Evolutionary conservation across 495 filamentous ascomycete species (phyloP).

Genomic region (Podospora fimiseda): DNA sequence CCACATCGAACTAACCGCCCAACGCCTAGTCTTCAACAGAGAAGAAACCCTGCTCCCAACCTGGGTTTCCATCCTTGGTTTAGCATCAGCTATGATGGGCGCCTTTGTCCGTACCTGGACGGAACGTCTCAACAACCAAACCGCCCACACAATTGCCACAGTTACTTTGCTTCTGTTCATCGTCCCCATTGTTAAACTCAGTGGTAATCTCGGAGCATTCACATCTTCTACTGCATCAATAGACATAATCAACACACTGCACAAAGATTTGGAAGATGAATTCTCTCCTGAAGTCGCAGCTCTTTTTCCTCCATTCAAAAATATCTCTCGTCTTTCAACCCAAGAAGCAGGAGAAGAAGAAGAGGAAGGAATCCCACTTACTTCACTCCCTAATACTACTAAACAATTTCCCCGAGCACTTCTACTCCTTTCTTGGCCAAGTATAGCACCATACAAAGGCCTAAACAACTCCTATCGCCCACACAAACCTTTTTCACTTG

Average conservation of each 20-base stretch:
- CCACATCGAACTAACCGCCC: slow-evolving; percentile 14
- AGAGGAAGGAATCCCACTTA: slow-evolving; percentile 1
- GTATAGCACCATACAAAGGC: slow-evolving; percentile 4
- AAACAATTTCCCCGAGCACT: neutral
- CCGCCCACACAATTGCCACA: slow-evolving; percentile 19
- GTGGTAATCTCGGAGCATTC: slow-evolving; percentile 15
- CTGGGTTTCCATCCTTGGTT: slow-evolving; percentile 13
- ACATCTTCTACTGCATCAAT: slow-evolving; percentile 14
- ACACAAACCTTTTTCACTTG: neutral
- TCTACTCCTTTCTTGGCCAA: slow-evolving; percentile 7
- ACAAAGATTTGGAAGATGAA: slow-evolving; percentile 3
- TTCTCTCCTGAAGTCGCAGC: neutral
- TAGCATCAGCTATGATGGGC: slow-evolving; percentile 10
- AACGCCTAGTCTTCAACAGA: slow-evolving; percentile 14
- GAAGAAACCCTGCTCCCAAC: slow-evolving; percentile 10
- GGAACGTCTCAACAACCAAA: slow-evolving; percentile 12
- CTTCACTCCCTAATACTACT: neutral
- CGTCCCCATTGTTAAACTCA: slow-evolving; percentile 18
- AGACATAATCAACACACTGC: slow-evolving; percentile 13
- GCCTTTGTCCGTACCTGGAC: slow-evolving; percentile 17
- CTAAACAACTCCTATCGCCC: slow-evolving; percentile 11
- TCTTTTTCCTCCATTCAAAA: slow-evolving; percentile 5
- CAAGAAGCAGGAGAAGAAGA: neutral
- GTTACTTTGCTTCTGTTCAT: slow-evolving; percentile 15
- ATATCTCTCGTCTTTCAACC: neutral